Base-by-base conservation (phyloP, 345 rosid genomes). In the Brassica napus region DNA sequence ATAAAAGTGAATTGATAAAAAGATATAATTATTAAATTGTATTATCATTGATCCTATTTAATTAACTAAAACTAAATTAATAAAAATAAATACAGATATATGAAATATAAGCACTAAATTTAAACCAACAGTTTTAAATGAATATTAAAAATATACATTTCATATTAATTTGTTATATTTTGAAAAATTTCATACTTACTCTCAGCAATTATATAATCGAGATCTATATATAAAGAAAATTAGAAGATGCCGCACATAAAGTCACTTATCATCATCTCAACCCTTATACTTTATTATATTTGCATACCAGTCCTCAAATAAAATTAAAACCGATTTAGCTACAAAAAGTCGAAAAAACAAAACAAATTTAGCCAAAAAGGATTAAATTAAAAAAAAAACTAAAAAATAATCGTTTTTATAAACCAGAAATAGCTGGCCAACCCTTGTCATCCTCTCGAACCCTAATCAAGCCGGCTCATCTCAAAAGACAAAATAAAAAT, bases 351-450 rank as follows among this genome's bases (percentile, higher is more conserved):
- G 49, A 64, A 44, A 3, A 47, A 49, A 64, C 9, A 1, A 71
- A 77, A 16, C 44, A 77, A 64, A 35, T 71, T 35, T 78, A 78
- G 72, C 42, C 64, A 23, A 73, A 59, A 63, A 24, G 8, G 10
- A 18, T 62, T 66, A 55, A 54, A 18, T 62, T 60, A 54, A 54
- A 28, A 4, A 28, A 61, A 32, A 28, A 6, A 32, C 18, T 0
- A 18, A 26, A 28, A 28, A 28, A 28, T 24, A 28, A 67, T 80
- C 42, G 79, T 75, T 69, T 80, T 69, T 65, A 69, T 71, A 70
- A 79, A 79, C 83, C 80, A 81, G 83, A 65, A 75, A 67, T 60
- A 80, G 83, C 77, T 75, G 73, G 69, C 76, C 73, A 80, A 70
- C 76, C 44, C 16, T 74, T 14, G 39, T 68, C 35, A 26, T 75